Evolutionary conservation across 2,329 filamentous ascomycete species (phyloP).

Genomic region (Neopestalotiopsis sp.): DNA sequence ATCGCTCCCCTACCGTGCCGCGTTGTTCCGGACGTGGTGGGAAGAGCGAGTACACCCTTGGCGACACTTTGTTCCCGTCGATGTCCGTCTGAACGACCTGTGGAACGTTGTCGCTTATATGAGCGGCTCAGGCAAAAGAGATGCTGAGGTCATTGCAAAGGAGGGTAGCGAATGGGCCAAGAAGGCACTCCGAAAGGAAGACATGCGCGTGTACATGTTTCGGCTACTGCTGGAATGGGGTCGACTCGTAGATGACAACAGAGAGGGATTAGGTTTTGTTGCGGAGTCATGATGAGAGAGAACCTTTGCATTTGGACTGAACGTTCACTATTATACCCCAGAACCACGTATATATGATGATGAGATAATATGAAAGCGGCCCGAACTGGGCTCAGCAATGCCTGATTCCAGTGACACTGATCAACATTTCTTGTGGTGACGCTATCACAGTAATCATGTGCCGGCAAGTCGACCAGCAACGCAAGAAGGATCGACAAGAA

Average conservation of each 20-base stretch:
- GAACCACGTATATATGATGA: too few species aligned
- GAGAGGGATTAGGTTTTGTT: conserved; percentile 42
- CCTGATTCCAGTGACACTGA: too few species aligned
- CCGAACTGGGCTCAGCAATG: too few species aligned
- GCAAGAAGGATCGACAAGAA: too few species aligned
- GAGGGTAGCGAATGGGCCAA: conserved; percentile 61
- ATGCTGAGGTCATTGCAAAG: conserved; percentile 57
- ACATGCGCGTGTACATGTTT: conserved; percentile 65
- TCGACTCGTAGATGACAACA: conserved; percentile 44
- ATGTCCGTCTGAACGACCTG: conserved; percentile 43
- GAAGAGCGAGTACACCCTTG: conserved; percentile 65
- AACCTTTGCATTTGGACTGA: too few species aligned
- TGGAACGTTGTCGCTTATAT: conserved; percentile 36
- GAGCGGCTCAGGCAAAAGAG: conserved; percentile 26
- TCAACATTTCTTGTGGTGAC: too few species aligned
- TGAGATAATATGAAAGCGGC: too few species aligned
- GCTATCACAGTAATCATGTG: too few species aligned
- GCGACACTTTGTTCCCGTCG: conserved; percentile 69
- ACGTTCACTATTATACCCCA: too few species aligned
- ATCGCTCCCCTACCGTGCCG: conserved; percentile 63
- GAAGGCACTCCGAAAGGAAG: conserved; percentile 58
- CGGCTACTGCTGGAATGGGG: conserved; percentile 57
- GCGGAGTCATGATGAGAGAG: not conserved
- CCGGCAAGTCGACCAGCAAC: too few species aligned
- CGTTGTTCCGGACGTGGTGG: conserved; percentile 69